These are phyloP conservation scores for Cystobasidium ongulense DNA, from an alignment of 768 basidiomycete genomes.

Conservation along the genomic window DNA sequence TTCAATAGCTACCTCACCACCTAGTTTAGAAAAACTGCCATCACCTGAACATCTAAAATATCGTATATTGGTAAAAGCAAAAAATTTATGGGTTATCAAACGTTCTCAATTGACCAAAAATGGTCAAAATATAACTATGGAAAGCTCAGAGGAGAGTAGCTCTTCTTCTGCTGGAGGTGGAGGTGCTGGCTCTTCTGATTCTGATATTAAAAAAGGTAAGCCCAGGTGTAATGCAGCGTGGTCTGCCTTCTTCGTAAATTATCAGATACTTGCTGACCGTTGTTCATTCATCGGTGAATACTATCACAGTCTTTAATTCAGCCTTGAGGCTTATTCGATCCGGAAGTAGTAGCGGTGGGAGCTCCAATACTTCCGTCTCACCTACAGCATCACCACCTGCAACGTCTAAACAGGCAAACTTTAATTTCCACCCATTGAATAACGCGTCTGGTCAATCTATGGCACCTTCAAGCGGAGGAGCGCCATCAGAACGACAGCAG, in stretches of 20 bases:
- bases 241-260: too few relatives aligned
- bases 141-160: constrained; percentile 13
- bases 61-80: constrained; percentile 76
- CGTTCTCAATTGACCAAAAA: constrained; percentile 2
- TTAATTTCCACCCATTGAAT: constrained; percentile 5
- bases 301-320: constrained; percentile 4
- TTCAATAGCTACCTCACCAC: too few relatives aligned
- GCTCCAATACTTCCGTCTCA: constrained; percentile 4
- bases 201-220: constrained; percentile 36
- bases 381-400: neutral
- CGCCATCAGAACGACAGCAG: neutral
- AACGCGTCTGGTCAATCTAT: neutral
- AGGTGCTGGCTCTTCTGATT: constrained; percentile 32
- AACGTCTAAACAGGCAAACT: neutral
- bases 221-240: neutral
- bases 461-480: neutral
- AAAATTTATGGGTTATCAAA: constrained; percentile 59
- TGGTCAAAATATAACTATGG: neutral
- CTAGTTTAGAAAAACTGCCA: constrained; percentile 57
- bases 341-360: neutral
- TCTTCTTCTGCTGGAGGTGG: constrained; percentile 9
- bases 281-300: neutral
- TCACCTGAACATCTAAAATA: constrained; percentile 75
- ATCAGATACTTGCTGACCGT: neutral
- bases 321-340: constrained; percentile 11